phyloP scores from a whole-genome alignment of 139 green algal genomes.

The Ettlia oleoabundans region DNA sequence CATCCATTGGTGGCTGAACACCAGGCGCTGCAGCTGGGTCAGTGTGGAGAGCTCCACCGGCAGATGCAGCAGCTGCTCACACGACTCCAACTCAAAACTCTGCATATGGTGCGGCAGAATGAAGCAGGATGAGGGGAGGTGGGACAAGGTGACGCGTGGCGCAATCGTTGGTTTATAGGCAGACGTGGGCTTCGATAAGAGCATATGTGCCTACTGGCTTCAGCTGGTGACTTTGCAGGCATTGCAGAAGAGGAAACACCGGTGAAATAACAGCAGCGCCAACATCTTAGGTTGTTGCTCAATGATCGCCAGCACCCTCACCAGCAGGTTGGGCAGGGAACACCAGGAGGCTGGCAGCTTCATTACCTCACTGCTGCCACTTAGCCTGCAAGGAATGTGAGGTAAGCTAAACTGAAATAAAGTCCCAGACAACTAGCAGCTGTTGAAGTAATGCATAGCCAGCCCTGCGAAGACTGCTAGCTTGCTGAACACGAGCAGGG shows the following conservation, averaged over 20 bases:
- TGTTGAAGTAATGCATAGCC: too few relatives aligned
- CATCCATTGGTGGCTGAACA: slow-evolving; percentile 10
- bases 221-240: too few relatives aligned
- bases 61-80: neutral
- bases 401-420: neutral
- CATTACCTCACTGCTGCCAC: neutral
- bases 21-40: neutral
- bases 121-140: neutral
- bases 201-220: too few relatives aligned
- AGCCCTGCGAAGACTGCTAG: too few relatives aligned
- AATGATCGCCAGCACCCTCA: too few relatives aligned
- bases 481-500: too few relatives aligned
- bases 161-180: too few relatives aligned
- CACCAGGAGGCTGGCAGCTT: neutral
- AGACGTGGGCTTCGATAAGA: neutral
- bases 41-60: neutral
- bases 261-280: too few relatives aligned
- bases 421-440: neutral
- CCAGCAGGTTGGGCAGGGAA: slow-evolving; percentile 18
- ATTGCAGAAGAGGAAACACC: too few relatives aligned
- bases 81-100: slow-evolving; percentile 30
- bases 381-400: neutral
- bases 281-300: too few relatives aligned
- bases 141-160: too few relatives aligned
- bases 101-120: too few relatives aligned